These are phyloP conservation scores for Phalaenopsis aphrodite DNA, from an alignment of 106 monocot species.

Conservation along the genomic window DNA sequence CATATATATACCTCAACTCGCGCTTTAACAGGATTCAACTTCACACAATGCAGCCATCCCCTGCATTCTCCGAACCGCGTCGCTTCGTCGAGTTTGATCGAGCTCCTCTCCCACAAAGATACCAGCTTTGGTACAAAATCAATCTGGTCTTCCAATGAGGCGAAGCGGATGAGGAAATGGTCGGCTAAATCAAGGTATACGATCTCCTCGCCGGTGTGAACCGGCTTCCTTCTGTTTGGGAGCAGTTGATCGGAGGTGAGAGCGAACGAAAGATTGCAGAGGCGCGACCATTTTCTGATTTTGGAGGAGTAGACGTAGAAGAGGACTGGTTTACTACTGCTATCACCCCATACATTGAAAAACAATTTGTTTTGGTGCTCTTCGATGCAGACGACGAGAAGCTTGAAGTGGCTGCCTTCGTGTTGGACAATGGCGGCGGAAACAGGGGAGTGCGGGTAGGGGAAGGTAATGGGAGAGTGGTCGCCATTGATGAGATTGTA, in stretches of 20 bases:
- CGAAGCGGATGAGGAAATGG: not conserved
- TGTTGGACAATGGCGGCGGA: not conserved
- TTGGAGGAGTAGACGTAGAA: not conserved
- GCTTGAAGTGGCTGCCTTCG: not conserved
- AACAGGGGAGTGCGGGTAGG: not conserved
- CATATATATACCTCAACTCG: not conserved
- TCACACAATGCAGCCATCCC: not conserved
- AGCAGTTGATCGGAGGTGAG: not conserved
- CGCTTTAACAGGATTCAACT: not conserved
- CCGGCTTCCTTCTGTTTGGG: not conserved
- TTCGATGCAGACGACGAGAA: not conserved
- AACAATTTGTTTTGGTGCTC: not conserved
- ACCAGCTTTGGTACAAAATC: not conserved
- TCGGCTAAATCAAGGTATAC: not conserved
- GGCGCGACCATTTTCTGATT: not conserved
- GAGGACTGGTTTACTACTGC: not conserved
- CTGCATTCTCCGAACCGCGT: not conserved
- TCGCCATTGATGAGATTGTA: not conserved
- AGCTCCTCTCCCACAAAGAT: no score
- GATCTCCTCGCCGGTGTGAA: not conserved
- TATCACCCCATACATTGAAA: not conserved
- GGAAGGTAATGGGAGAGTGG: not conserved
- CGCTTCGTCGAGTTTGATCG: not conserved
- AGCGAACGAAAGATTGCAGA: not conserved
- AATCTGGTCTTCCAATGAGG: not conserved